Conservation (phyloP, 805 yeast species). For the Yarrowia sp. region DNA sequence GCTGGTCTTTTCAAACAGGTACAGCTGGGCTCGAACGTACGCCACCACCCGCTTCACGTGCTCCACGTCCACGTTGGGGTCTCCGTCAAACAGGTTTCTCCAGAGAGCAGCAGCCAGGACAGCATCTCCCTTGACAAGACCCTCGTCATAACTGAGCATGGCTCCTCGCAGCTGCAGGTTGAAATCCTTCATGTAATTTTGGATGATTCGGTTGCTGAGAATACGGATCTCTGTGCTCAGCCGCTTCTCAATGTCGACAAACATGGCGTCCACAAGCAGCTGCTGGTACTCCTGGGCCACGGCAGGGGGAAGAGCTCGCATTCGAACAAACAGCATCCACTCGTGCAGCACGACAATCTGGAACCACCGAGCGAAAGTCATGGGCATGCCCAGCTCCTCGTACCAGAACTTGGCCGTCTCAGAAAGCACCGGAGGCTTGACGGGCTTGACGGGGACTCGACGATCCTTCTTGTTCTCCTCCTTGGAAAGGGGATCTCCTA, state of each 20-base stretch:
- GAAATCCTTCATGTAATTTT: constrained; percentile 86
- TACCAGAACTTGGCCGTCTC: constrained; percentile 84
- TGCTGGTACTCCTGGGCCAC: constrained; percentile 91
- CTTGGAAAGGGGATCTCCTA: constrained; percentile 31
- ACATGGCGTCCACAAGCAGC: constrained; percentile 85
- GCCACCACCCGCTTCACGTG: constrained; percentile 89
- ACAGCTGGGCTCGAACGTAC: constrained; percentile 87
- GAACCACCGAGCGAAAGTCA: constrained; percentile 94
- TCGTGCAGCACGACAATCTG: constrained; percentile 89
- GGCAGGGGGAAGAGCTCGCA: constrained; percentile 95
- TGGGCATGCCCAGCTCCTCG: constrained; percentile 79
- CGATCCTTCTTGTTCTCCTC: constrained; percentile 41
- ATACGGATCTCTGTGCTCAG: constrained; percentile 87
- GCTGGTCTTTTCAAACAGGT: constrained; percentile 81
- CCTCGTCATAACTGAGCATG: constrained; percentile 92
- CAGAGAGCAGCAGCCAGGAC: constrained; percentile 55
- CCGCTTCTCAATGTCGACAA: constrained; percentile 87
- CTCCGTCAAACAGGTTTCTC: constrained; percentile 89
- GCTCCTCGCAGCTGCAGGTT: constrained; percentile 89
- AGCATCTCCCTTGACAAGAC: constrained; percentile 67
- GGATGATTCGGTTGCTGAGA: constrained; percentile 78
- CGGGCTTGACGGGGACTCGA: constrained; percentile 19
- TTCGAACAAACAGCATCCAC: constrained; percentile 92
- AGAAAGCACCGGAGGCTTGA: constrained; percentile 52
- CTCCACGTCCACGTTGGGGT: constrained; percentile 77